A percentile compares a stretch with the other conserved stretches of the same genome.
Conservation (phyloP, 306 rosid species). For the Trifolium subterraneum region DNA sequence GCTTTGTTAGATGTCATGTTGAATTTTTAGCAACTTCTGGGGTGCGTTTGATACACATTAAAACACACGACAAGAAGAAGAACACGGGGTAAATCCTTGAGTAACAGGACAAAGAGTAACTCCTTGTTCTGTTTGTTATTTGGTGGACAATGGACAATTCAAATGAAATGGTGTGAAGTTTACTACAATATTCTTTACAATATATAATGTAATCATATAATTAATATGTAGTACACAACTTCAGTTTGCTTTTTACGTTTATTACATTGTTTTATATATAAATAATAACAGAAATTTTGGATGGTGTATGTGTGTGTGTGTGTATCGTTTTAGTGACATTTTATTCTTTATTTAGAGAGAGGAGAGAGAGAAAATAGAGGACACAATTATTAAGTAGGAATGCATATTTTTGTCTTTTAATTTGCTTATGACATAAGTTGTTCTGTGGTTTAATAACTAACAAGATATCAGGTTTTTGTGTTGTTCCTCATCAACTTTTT, state of each 20-base stretch:
- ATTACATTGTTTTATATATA: background rate
- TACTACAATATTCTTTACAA: background rate
- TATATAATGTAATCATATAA: background rate
- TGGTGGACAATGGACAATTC: background rate
- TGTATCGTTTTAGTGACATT: background rate
- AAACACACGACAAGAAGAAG: background rate
- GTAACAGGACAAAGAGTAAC: background rate
- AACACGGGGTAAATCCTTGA: background rate
- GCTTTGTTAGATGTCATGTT: conserved; percentile 21
- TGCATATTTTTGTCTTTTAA: background rate
- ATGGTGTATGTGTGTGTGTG: too few species aligned
- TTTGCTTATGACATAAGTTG: background rate
- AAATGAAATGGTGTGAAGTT: background rate
- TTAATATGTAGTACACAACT: background rate
- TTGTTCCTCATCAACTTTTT: background rate
- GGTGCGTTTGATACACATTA: background rate
- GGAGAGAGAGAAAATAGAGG: background rate
- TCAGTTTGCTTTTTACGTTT: background rate
- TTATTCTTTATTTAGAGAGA: background rate
- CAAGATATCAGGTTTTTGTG: background rate
- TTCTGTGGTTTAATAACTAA: background rate
- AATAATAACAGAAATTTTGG: background rate
- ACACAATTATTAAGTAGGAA: background rate
- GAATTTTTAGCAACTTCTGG: conserved; percentile 8
- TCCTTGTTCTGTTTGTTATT: background rate